Evolutionary conservation across 2,329 filamentous ascomycete species (phyloP), one percentile per base, ranked within the genome.

Genomic region (Sporothrix sp.): DNA sequence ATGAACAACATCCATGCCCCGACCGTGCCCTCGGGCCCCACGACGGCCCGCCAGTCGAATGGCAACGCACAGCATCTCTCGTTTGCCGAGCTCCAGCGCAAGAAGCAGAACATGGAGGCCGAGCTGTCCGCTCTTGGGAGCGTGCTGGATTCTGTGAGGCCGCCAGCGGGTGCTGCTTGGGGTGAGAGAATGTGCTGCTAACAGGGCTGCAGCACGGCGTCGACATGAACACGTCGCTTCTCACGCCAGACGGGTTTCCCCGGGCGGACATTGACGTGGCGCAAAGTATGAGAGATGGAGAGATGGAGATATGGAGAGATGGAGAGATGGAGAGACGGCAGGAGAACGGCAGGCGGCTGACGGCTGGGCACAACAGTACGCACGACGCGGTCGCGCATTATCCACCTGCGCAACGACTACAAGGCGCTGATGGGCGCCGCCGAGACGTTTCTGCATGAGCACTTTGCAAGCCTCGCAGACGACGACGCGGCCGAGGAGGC

Each of bases 191-290:
- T 13, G n/a, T 30, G 23, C 11, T n/a, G 10, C 27, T 60, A 96
- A 90, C 91, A 97, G 72, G 82, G 85, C 39, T 91, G 95, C 48
- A 96, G 90, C 91, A 97, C 72, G 82, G 85, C 39, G 91, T 95
- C 48, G 83, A 85, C 61, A 98, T 98, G 93, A 83, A 84, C 60
- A 96, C 93, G 7, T 75, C 81, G 52, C 78, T 98, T 35, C 80
- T 88, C 21, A 96, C 91, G 13, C 79, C 82, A 54, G 93, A 97
- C 68, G 93, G 93, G 43, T 98, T 87, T 64, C 93, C 93, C 28
- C 80, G 93, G 63, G 84, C 87, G 60, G 93, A 98, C 67, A 83
- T 98, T 57, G 93, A 98, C 65, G 85, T 98, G 56, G 85, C 93
- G 23, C 91, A 96, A 69, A 93, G 88, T 93, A 80, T 58, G 74